Evolutionary conservation across 1,284 basidiomycete genomes (phyloP).

Genomic region (Kalmanozyma brasiliensis): DNA sequence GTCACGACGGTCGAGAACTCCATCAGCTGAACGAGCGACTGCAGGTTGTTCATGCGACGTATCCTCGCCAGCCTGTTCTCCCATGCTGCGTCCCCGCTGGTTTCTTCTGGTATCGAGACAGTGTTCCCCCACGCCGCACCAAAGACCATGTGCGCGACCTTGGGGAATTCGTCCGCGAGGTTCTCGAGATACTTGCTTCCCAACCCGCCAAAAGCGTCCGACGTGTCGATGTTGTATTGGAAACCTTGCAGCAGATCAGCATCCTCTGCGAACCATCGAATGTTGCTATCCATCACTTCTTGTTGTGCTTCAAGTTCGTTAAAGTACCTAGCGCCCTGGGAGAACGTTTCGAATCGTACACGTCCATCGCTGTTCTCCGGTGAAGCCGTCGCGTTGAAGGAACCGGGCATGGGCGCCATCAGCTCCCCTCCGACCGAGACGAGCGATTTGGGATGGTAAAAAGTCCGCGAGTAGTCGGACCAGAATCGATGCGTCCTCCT

Average conservation of each 20-base stretch:
- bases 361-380: conserved; percentile 19
- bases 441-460: conserved; percentile 56
- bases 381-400: conserved; percentile 24
- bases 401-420: conserved; percentile 46
- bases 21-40: conserved; percentile 35
- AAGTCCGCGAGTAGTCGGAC: conserved; percentile 59
- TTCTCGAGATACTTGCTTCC: conserved; percentile 44
- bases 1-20: conserved; percentile 48
- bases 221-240: conserved; percentile 50
- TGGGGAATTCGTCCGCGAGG: conserved; percentile 61
- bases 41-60: conserved; percentile 54
- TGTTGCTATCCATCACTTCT: conserved; percentile 53
- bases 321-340: conserved; percentile 43
- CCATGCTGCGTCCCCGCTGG: conserved; percentile 6
- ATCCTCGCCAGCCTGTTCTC: conserved; percentile 35
- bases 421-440: conserved; percentile 51
- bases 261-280: conserved; percentile 64
- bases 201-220: conserved; percentile 59
- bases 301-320: conserved; percentile 52
- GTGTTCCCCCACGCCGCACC: conserved; percentile 47
- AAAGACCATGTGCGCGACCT: conserved; percentile 47
- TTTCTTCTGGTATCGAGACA: conserved; percentile 5
- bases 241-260: conserved; percentile 62
- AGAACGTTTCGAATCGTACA: conserved; percentile 44
- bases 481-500: conserved; percentile 47